Evolutionary conservation across 2,329 filamentous ascomycete genomes (phyloP), one percentile per base, ranked within the genome.

Genomic region (Epichloe bromicola): DNA sequence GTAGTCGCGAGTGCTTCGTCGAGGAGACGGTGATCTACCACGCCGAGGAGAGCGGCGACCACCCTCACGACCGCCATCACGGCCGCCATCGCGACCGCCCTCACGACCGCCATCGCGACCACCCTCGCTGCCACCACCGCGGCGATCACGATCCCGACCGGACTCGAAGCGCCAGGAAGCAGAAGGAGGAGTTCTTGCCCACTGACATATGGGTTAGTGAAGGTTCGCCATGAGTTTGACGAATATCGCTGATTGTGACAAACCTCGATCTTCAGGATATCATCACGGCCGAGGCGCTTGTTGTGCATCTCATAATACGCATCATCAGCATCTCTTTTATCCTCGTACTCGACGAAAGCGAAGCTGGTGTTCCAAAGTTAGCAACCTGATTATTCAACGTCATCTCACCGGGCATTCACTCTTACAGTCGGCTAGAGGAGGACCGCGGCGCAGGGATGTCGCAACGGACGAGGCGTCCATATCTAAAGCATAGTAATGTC

Each of bases 281-380:
- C 93, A 65, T 98, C 93, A 56, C 91, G 85, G 46, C 89, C 90
- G 61, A 98, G 89, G 59, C 91, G 88, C 81, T 96, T 96, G 76
- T 97, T 97, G 67, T 98, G 93, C 93, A 98, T 98, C 74, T 98
- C 93, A 69, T 98, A 88, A 68, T 98, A 98, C 46, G 93, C 93
- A 73, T 98, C 93, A 69, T 98, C 93, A 57, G 93, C 90, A 76
- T 98, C 93, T 61, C 93, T 90, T 62, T 91, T 88, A 69, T 90
- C 94, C 75, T 98, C 93, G 70, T 98, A 98, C 73, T 98, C 93
- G 58, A 98, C 93, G 68, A 98, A 98, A 38, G 93, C 93, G 69
- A 98, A 98, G 60, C 93, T 83, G 26, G 6, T 23, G 33, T 15
- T 26, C 5, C 30, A 10, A 20, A 3, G 46, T 59, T 36, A 55